A percentile compares a stretch with the other conserved stretches of the same genome.
These are phyloP conservation scores for Coemansia sp. DNA, from an alignment of 192 early-diverging fungal genomes.

Conservation along the genomic window DNA sequence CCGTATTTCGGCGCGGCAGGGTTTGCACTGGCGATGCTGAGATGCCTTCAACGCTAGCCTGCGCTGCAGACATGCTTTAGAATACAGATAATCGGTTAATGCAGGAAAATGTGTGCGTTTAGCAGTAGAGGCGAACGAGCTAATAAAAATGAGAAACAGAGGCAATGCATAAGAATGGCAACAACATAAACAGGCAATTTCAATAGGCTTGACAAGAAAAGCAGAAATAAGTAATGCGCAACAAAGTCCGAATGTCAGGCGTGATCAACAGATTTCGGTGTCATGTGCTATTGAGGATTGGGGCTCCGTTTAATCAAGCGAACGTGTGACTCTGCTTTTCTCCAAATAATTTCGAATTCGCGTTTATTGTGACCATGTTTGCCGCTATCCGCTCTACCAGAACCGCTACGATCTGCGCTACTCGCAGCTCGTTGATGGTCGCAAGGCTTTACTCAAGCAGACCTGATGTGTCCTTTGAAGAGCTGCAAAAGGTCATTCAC, in stretches of 20 bases:
- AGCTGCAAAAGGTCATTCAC: slow-evolving; percentile 50
- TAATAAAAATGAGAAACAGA: neutral
- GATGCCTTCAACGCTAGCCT: neutral
- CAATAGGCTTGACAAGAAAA: neutral
- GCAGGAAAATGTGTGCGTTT: neutral
- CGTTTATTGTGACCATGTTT: slow-evolving; percentile 1
- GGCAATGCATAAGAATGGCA: neutral
- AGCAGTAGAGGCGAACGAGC: neutral
- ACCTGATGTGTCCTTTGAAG: slow-evolving; percentile 48
- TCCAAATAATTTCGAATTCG: neutral
- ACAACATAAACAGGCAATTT: neutral
- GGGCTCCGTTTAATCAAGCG: neutral
- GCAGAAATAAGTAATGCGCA: neutral
- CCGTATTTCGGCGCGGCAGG: neutral
- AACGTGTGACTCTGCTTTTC: neutral
- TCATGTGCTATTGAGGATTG: neutral
- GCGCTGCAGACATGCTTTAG: neutral
- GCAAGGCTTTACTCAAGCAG: slow-evolving; percentile 36
- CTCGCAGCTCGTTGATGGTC: neutral
- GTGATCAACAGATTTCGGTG: neutral
- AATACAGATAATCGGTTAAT: neutral
- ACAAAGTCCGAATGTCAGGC: neutral
- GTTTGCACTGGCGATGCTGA: neutral
- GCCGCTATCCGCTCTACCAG: neutral
- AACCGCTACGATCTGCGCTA: neutral